phyloP scores from a whole-genome alignment of 495 filamentous ascomycete genomes.

The Hypoxylon fragiforme region DNA sequence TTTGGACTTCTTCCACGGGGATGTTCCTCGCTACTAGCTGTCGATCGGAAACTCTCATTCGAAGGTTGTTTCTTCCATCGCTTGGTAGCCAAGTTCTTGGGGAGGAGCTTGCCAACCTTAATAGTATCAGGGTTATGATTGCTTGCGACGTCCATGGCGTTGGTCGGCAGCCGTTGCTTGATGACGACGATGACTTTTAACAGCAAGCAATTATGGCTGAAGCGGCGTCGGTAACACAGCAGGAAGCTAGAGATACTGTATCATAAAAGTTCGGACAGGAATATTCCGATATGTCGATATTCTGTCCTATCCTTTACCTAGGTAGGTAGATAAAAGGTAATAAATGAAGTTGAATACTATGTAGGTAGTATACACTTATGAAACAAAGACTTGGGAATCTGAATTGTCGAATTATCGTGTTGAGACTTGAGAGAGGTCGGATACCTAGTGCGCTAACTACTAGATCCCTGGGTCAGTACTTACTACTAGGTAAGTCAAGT shows the following conservation, averaged over 20 bases:
- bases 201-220: too few relatives aligned
- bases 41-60: constrained; percentile 42
- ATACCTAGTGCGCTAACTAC: too few relatives aligned
- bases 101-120: constrained; percentile 52
- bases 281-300: too few relatives aligned
- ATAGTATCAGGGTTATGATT: constrained; percentile 17
- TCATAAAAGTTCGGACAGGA: constrained; percentile 1
- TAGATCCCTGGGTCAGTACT: too few relatives aligned
- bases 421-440: too few relatives aligned
- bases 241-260: constrained; percentile 8
- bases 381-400: too few relatives aligned
- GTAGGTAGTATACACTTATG: too few relatives aligned
- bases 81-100: constrained; percentile 48
- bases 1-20: constrained; percentile 33
- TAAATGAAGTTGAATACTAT: too few relatives aligned
- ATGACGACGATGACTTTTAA: neutral
- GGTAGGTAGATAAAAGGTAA: too few relatives aligned
- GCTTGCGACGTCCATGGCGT: constrained; percentile 32
- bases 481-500: neutral
- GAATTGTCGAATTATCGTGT: too few relatives aligned
- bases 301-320: too few relatives aligned
- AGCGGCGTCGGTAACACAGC: constrained; percentile 13
- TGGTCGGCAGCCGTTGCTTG: constrained; percentile 8
- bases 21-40: constrained; percentile 37
- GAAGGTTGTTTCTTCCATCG: constrained; percentile 49